phyloP scores from a whole-genome alignment of 805 yeast genomes.

The Saturnispora ahearnii region DNA sequence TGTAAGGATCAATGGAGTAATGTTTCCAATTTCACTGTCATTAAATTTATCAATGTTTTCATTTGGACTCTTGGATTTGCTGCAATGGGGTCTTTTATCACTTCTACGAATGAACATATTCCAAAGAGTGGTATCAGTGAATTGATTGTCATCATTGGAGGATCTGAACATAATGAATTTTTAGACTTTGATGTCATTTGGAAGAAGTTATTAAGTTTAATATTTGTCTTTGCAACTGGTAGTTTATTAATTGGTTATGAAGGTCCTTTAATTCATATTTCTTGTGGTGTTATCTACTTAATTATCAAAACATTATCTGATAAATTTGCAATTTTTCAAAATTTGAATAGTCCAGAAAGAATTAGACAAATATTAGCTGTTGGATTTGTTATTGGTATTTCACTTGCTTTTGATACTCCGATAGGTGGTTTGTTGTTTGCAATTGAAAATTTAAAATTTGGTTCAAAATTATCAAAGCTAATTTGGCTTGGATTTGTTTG shows the following conservation, averaged over 20 bases:
- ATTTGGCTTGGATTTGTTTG: constrained; percentile 83
- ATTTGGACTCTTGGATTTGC: constrained; percentile 33
- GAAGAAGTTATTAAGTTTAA: constrained; percentile 48
- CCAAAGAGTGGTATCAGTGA: constrained; percentile 65
- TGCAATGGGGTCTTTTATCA: constrained; percentile 28
- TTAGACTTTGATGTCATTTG: constrained; percentile 44
- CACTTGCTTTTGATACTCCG: constrained; percentile 81
- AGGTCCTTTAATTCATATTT: constrained; percentile 77
- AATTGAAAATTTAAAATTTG: constrained; percentile 57
- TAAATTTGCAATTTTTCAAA: constrained; percentile 8
- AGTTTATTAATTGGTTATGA: constrained; percentile 83
- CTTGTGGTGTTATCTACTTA: constrained; percentile 47
- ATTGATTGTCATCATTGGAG: constrained; percentile 57
- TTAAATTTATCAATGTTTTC: constrained; percentile 24
- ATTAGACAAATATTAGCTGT: constrained; percentile 62
- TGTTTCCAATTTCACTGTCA: constrained; percentile 5
- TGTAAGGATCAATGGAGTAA: constrained; percentile 26
- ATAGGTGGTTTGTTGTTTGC: constrained; percentile 82
- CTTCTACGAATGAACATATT: constrained; percentile 30
- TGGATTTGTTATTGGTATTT: constrained; percentile 75
- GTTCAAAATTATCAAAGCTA: constrained; percentile 50
- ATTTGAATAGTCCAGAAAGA: constrained; percentile 41
- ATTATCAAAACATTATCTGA: constrained; percentile 27
- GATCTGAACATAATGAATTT: constrained; percentile 46
- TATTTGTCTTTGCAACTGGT: constrained; percentile 53